Percentiles rank a stretch among this genome's conserved stretches.
phyloP scores from a whole-genome alignment of 306 rosid genomes.

The Trifolium pratense region DNA sequence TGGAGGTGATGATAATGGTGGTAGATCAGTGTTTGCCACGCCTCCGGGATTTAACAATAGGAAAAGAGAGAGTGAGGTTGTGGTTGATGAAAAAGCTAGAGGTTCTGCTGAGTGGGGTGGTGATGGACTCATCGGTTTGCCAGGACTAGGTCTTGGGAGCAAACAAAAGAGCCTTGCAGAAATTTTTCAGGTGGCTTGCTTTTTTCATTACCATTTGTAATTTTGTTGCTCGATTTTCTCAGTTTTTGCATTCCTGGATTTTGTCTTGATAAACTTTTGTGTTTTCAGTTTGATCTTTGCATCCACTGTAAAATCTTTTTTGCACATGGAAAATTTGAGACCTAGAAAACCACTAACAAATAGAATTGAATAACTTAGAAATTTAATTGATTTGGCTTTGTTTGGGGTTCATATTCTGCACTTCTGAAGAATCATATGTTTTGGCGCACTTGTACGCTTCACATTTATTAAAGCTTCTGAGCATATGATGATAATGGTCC shows the following conservation, averaged over 20 bases:
- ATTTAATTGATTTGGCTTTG: constrained; percentile 11
- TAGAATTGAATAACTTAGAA: background rate
- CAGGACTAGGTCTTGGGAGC: constrained; percentile 78
- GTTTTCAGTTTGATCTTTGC: constrained; percentile 13
- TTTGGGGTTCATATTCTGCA: constrained; percentile 7
- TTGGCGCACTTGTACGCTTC: background rate
- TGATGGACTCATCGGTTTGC: constrained; percentile 86
- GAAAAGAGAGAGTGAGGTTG: constrained; percentile 50
- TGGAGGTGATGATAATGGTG: constrained; percentile 60
- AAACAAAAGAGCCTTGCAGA: constrained; percentile 89
- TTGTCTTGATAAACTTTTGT: background rate
- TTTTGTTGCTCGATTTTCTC: constrained; percentile 1
- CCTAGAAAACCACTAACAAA: background rate
- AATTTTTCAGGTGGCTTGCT: constrained; percentile 77
- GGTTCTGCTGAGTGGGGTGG: constrained; percentile 71
- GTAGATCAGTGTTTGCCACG: constrained; percentile 61
- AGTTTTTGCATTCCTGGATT: constrained; percentile 13
- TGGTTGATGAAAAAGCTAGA: constrained; percentile 49
- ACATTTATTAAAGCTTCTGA: too few species aligned
- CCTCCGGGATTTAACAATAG: constrained; percentile 80
- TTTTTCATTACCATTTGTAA: background rate
- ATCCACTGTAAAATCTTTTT: constrained; percentile 6
- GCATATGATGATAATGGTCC: too few species aligned
- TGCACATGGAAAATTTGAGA: background rate
- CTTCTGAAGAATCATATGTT: background rate